Conservation (phyloP, 805 yeast species). For the Ogataea siamensis region DNA sequence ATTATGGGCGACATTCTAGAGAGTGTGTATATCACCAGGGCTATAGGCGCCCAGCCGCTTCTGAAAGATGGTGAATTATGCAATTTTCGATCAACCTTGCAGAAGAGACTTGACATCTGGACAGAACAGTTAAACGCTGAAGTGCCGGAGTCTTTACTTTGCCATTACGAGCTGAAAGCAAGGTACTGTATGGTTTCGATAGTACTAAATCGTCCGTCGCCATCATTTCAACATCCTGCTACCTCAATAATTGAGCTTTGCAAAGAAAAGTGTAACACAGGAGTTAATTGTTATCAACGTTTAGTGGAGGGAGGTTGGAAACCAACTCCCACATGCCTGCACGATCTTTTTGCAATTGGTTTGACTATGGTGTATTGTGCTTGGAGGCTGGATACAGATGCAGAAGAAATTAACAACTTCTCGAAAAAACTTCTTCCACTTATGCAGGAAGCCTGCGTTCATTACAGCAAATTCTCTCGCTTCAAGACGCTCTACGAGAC, state of each 20-base stretch:
- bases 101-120: conserved; percentile 20
- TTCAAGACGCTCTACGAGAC: conserved; percentile 20
- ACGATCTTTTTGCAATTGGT: conserved; percentile 24
- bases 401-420: conserved; percentile 16
- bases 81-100: conserved; percentile 12
- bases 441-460: conserved; percentile 20
- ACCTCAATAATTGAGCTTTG: conserved; percentile 17
- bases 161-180: conserved; percentile 23
- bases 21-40: conserved; percentile 26
- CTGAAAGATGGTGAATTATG: conserved; percentile 20
- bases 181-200: conserved; percentile 23
- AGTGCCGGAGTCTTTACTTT: conserved; percentile 15
- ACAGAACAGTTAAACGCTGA: conserved; percentile 20
- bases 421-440: conserved; percentile 14
- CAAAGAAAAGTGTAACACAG: conserved; percentile 20
- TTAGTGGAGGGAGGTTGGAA: conserved; percentile 19
- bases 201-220: conserved; percentile 26
- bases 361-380: conserved; percentile 27
- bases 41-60: conserved; percentile 21
- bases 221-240: conserved; percentile 25
- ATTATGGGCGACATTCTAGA: conserved; percentile 27
- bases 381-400: conserved; percentile 24
- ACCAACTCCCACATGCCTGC: conserved; percentile 20
- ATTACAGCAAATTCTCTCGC: conserved; percentile 18
- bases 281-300: conserved; percentile 16